phyloP scores from a whole-genome alignment of 352 stramenopile species.

The Phytopythium boreale region DNA sequence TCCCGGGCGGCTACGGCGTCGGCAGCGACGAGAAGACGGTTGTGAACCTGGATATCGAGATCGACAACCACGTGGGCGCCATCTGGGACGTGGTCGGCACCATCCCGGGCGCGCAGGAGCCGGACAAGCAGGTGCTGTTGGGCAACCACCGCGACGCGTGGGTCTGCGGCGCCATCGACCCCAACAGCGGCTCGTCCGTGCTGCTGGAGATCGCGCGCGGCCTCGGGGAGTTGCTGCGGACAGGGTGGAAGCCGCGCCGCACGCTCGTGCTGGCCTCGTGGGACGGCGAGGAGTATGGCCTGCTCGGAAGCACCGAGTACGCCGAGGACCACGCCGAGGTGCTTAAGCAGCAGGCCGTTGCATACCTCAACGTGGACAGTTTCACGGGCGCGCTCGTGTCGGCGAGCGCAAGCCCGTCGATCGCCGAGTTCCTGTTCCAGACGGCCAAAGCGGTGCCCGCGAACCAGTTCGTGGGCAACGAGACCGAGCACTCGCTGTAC shows the following conservation, averaged over 20 bases:
- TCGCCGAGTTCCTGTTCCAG: constrained; percentile 53
- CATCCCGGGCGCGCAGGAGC: constrained; percentile 45
- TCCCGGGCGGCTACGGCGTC: constrained; percentile 58
- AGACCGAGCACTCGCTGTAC: constrained; percentile 23
- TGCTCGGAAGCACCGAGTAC: constrained; percentile 84
- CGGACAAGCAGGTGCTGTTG: constrained; percentile 66
- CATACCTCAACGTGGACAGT: constrained; percentile 87
- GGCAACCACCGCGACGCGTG: constrained; percentile 90
- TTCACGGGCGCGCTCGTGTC: constrained; percentile 54
- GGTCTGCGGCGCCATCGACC: constrained; percentile 86
- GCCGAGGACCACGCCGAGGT: constrained; percentile 57
- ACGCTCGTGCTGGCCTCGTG: constrained; percentile 69
- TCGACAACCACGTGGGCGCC: constrained; percentile 63
- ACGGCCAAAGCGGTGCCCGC: constrained; percentile 49
- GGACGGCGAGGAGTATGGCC: constrained; percentile 77
- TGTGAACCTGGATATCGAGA: constrained; percentile 52
- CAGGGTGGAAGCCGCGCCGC: constrained; percentile 61
- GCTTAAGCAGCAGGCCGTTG: constrained; percentile 55
- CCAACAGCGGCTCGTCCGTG: constrained; percentile 66
- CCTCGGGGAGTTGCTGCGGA: constrained; percentile 50
- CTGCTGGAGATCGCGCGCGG: constrained; percentile 76
- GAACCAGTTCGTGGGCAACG: constrained; percentile 41
- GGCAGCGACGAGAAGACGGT: constrained; percentile 51
- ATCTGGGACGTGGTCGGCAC: constrained; percentile 89
- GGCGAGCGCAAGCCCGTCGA: constrained; percentile 52